Conservation (phyloP, 2,329 filamentous ascomycete species). For the Claviceps pusilla region DNA sequence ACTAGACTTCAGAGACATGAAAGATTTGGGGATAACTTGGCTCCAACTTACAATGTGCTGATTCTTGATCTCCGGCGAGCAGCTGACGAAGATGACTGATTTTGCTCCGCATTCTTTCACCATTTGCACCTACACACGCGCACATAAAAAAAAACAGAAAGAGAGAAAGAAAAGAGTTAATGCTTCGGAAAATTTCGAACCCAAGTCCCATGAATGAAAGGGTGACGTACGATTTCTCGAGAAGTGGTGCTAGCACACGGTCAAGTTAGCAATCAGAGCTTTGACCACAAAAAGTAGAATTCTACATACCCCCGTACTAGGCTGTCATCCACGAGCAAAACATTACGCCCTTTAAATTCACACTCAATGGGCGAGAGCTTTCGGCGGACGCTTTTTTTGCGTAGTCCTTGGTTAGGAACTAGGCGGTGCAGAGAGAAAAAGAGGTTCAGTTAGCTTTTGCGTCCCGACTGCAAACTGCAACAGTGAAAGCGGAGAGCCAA, state of each 20-base stretch:
- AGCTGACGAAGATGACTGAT: constrained; percentile 71
- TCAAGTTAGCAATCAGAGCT: not conserved
- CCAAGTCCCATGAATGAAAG: no score
- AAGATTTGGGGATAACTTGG: not conserved
- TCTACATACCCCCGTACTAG: constrained; percentile 50
- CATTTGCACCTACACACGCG: constrained; percentile 37
- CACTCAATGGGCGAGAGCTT: constrained; percentile 79
- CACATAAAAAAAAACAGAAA: not conserved
- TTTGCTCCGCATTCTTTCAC: constrained; percentile 68
- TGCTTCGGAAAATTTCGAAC: not conserved
- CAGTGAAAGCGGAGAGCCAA: not conserved
- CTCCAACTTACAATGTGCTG: constrained; percentile 63
- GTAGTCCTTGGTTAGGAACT: constrained; percentile 23
- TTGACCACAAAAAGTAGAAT: not conserved
- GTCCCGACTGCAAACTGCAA: no score
- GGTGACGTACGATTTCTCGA: constrained; percentile 11
- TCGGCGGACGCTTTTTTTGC: constrained; percentile 71
- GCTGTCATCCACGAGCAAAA: constrained; percentile 77
- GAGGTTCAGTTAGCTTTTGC: not conserved
- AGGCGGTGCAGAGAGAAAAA: not conserved
- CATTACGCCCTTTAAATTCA: constrained; percentile 68
- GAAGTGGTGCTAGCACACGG: constrained; percentile 4
- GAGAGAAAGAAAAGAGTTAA: not conserved
- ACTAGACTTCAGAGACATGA: not conserved
- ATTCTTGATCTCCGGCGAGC: constrained; percentile 67